Evolutionary conservation across 2,329 filamentous ascomycete species (phyloP).

Genomic region (Neofusicoccum cordaticola): DNA sequence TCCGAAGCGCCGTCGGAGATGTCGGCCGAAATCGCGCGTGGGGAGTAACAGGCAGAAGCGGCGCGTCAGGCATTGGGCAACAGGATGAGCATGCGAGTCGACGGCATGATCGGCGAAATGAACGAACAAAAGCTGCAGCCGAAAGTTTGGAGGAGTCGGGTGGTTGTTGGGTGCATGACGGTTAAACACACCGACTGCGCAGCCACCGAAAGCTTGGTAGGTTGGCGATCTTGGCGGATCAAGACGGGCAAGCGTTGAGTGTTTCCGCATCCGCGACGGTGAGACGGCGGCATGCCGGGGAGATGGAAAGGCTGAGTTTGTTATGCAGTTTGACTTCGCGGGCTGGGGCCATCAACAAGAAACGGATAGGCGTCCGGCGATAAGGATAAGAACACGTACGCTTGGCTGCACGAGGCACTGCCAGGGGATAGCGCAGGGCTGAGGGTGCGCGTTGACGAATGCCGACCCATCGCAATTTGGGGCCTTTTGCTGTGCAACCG

Average conservation of each 20-base stretch:
- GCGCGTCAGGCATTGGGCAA: not conserved
- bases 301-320: not conserved
- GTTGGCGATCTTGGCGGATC: not conserved
- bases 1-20: not conserved
- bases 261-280: not conserved
- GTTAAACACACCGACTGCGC: not conserved
- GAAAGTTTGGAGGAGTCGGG: not conserved
- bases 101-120: not conserved
- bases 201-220: not conserved
- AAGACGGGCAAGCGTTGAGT: not conserved
- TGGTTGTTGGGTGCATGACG: not conserved
- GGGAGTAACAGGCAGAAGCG: not conserved
- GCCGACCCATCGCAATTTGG: constrained; percentile 8
- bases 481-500: not conserved
- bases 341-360: not conserved
- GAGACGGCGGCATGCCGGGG: not conserved
- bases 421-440: not conserved
- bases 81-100: not conserved
- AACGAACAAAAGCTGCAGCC: not conserved
- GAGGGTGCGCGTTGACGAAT: not conserved
- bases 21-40: not conserved
- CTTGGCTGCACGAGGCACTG: constrained; percentile 1
- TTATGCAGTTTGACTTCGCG: not conserved
- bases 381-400: constrained; percentile 11
- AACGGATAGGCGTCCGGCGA: constrained; percentile 1